Conservation (phyloP, 1,284 basidiomycete species). For the Ustilago shanxiensis region DNA sequence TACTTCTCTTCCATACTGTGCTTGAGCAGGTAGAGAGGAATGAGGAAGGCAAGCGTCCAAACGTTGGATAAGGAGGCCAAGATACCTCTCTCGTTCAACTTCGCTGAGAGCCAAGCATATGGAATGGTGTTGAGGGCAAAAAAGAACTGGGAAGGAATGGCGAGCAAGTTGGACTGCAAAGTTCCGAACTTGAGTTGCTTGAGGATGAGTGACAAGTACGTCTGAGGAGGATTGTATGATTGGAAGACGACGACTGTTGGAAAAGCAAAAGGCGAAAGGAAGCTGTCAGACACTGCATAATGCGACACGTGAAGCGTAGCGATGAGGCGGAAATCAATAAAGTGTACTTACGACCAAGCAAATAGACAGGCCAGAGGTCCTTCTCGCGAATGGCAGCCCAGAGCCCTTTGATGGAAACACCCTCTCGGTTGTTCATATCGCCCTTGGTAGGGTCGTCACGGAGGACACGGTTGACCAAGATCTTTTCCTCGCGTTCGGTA, state of each 20-base stretch:
- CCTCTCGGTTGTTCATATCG: slow-evolving; percentile 83
- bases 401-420: slow-evolving; percentile 53
- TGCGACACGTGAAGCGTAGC: no score
- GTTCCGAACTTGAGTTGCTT: slow-evolving; percentile 53
- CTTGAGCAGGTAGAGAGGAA: slow-evolving; percentile 37
- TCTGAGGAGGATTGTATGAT: slow-evolving; percentile 27
- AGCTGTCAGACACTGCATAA: slow-evolving; percentile 16
- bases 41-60: slow-evolving; percentile 37
- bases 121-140: slow-evolving; percentile 47
- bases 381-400: slow-evolving; percentile 75
- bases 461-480: slow-evolving; percentile 76
- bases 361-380: slow-evolving; percentile 80
- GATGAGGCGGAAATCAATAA: neutral
- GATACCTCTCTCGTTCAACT: slow-evolving; percentile 32
- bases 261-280: slow-evolving; percentile 12
- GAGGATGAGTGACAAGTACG: slow-evolving; percentile 47
- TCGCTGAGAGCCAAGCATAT: slow-evolving; percentile 33
- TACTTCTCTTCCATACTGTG: slow-evolving; percentile 11
- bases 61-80: slow-evolving; percentile 35
- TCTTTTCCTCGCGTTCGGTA: slow-evolving; percentile 73
- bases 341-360: slow-evolving; percentile 71
- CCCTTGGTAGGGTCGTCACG: slow-evolving; percentile 79
- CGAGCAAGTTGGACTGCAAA: slow-evolving; percentile 54
- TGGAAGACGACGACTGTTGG: slow-evolving; percentile 37
- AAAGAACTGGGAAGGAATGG: slow-evolving; percentile 53